Conservation (phyloP, 2,329 filamentous ascomycete species). For the Fusarium palustre region DNA sequence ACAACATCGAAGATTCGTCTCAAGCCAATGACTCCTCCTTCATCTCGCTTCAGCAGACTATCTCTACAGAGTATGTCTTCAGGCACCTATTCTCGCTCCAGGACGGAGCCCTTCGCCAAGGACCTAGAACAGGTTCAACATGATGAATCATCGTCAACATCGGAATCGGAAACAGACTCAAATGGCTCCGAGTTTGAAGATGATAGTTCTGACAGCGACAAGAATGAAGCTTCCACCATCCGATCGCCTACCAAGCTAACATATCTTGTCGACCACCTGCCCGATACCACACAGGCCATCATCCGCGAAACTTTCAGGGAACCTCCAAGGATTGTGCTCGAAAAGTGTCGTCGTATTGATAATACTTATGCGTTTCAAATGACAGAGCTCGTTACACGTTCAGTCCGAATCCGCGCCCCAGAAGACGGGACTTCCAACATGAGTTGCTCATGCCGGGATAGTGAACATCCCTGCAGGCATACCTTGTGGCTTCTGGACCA, state of each 20-base stretch:
- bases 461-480: constrained; percentile 60
- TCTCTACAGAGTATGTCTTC: constrained; percentile 49
- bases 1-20: background rate
- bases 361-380: constrained; percentile 67
- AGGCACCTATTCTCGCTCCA: constrained; percentile 35
- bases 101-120: constrained; percentile 19
- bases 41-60: constrained; percentile 46
- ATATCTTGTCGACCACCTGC: constrained; percentile 57
- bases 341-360: constrained; percentile 61
- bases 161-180: constrained; percentile 45
- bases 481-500: constrained; percentile 67
- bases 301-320: constrained; percentile 61
- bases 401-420: constrained; percentile 61
- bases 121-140: constrained; percentile 17
- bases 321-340: constrained; percentile 62
- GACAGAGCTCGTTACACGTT: constrained; percentile 65
- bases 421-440: constrained; percentile 56
- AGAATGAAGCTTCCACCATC: constrained; percentile 48
- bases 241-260: constrained; percentile 56
- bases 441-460: constrained; percentile 60
- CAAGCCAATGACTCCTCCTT: constrained; percentile 46
- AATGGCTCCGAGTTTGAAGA: constrained; percentile 34
- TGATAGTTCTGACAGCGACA: constrained; percentile 51
- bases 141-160: constrained; percentile 47
- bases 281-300: constrained; percentile 51